phyloP scores from a whole-genome alignment of 768 basidiomycete species.

The Boletellus ananas region DNA sequence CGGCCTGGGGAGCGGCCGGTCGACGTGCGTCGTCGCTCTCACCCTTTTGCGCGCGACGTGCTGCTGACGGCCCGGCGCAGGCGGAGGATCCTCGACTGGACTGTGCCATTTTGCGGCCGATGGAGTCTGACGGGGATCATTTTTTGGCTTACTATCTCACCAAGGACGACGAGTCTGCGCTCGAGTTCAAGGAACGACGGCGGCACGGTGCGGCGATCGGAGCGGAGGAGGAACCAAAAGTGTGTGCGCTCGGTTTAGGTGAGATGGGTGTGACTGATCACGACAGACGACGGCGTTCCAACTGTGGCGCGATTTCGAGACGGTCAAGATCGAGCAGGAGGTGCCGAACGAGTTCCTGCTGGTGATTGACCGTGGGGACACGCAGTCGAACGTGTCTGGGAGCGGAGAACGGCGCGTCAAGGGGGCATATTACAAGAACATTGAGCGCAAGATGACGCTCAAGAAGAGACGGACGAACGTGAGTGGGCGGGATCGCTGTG shows the following conservation, averaged over 20 bases:
- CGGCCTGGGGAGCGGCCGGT: constrained; percentile 73
- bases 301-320: constrained; percentile 82
- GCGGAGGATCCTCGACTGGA: constrained; percentile 76
- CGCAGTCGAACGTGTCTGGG: constrained; percentile 33
- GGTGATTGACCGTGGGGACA: constrained; percentile 62
- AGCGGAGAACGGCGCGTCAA: constrained; percentile 42
- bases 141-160: constrained; percentile 86
- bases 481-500: constrained; percentile 24
- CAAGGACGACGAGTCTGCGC: constrained; percentile 66
- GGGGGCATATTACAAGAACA: constrained; percentile 87
- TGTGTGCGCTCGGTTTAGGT: constrained; percentile 21
- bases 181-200: constrained; percentile 60
- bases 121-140: constrained; percentile 85
- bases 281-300: constrained; percentile 65
- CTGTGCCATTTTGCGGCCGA: constrained; percentile 81
- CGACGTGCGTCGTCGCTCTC: constrained; percentile 47
- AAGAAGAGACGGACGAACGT: constrained; percentile 84
- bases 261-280: neutral
- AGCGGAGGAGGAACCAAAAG: constrained; percentile 54
- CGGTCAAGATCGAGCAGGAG: constrained; percentile 82
- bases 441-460: constrained; percentile 82
- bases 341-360: constrained; percentile 81
- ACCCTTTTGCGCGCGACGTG: neutral
- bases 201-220: constrained; percentile 40
- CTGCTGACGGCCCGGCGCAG: constrained; percentile 32